Conservation (phyloP, 805 yeast genomes). For the Ogataea nitratoaversa region DNA sequence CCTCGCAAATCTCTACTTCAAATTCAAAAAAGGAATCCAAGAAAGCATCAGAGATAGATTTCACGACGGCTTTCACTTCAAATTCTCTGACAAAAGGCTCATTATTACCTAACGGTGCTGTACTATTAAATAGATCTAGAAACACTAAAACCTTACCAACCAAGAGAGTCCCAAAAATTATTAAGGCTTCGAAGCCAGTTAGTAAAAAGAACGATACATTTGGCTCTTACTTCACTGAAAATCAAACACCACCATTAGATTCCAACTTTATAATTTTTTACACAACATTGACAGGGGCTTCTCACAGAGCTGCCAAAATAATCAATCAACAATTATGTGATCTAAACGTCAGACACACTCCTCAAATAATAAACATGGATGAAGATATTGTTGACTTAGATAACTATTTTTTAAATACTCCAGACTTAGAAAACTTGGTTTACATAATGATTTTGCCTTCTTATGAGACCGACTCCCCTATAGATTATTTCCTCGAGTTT, state of each 20-base stretch:
- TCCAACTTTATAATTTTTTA: constrained; percentile 68
- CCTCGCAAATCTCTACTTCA: background rate
- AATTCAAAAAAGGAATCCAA: background rate
- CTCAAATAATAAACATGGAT: constrained; percentile 65
- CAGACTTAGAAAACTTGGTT: constrained; percentile 43
- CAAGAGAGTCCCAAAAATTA: constrained; percentile 40
- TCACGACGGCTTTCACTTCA: background rate
- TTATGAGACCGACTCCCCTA: constrained; percentile 88
- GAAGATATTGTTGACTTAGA: constrained; percentile 81
- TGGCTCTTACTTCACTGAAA: constrained; percentile 32
- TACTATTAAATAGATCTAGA: background rate
- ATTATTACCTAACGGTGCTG: constrained; percentile 1
- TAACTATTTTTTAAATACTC: constrained; percentile 68
- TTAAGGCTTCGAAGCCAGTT: constrained; percentile 8
- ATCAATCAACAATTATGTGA: constrained; percentile 38
- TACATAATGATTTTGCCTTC: constrained; percentile 82
- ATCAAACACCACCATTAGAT: constrained; percentile 34
- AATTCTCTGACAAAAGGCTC: constrained; percentile 2
- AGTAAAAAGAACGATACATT: constrained; percentile 27
- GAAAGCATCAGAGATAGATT: background rate
- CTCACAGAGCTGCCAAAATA: constrained; percentile 61
- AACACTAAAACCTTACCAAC: constrained; percentile 7
- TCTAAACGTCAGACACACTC: constrained; percentile 31
- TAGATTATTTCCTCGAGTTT: constrained; percentile 80
- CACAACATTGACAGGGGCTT: constrained; percentile 82